Conservation (phyloP, 164 flowering plant species). For the Houttuynia cordata region DNA sequence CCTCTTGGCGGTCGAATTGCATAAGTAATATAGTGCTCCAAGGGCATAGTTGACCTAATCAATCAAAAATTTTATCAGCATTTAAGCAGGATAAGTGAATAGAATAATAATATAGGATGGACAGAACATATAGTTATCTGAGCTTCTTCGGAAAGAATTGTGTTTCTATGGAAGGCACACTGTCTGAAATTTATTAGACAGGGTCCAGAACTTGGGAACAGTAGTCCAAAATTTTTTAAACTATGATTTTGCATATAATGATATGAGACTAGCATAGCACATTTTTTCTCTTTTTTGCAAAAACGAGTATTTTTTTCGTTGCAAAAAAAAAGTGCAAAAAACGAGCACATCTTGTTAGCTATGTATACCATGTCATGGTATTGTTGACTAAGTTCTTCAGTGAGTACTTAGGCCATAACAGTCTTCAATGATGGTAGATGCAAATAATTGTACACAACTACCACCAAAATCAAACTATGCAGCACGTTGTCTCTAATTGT, state of each 20-base stretch:
- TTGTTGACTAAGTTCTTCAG: not conserved
- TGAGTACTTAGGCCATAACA: not conserved
- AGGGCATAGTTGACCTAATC: slow-evolving; percentile 68
- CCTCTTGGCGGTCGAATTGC: slow-evolving; percentile 32
- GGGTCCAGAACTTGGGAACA: no score
- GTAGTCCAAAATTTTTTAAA: no score
- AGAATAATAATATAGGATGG: not conserved
- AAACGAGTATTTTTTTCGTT: no score
- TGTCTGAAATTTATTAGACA: no score
- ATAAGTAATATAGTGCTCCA: slow-evolving; percentile 68
- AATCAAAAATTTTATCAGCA: not conserved
- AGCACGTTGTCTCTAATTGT: not conserved
- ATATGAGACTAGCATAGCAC: no score
- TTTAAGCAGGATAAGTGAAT: not conserved
- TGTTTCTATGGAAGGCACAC: not conserved
- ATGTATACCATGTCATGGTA: no score
- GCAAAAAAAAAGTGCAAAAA: no score
- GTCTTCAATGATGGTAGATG: not conserved
- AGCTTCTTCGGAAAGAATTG: not conserved
- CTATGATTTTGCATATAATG: no score
- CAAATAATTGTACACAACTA: not conserved
- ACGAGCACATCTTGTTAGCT: no score
- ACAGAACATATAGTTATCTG: not conserved
- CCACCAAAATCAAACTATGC: not conserved
- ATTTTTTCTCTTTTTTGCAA: no score